A percentile compares a stretch with the other conserved stretches of the same genome.
Evolutionary conservation across 805 yeast species (phyloP).

Genomic region (Candida saitoana): DNA sequence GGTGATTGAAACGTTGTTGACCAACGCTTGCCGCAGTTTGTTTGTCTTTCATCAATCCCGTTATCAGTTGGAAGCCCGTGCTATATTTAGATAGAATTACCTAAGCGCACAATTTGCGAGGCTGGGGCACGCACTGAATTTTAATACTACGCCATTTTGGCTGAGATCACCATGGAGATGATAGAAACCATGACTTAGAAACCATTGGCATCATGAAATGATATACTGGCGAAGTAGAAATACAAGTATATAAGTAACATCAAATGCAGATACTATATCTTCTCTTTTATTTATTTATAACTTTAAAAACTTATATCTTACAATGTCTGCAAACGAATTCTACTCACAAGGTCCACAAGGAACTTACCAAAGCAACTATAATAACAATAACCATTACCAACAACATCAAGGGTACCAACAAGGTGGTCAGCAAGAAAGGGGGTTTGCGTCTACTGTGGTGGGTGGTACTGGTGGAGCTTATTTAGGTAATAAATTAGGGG

Average conservation of each 20-base stretch:
- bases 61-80: too few relatives aligned
- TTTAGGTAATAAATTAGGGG: not conserved
- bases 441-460: not conserved
- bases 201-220: not conserved
- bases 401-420: not conserved
- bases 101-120: too few relatives aligned
- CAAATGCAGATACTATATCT: not conserved
- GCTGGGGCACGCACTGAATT: not conserved
- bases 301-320: too few relatives aligned
- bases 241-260: not conserved
- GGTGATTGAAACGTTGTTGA: not conserved
- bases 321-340: conserved; percentile 57
- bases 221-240: not conserved
- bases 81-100: too few relatives aligned
- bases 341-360: conserved; percentile 44
- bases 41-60: too few relatives aligned
- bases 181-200: not conserved
- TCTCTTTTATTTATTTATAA: too few relatives aligned
- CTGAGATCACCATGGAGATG: not conserved
- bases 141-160: not conserved
- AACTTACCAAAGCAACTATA: conserved; percentile 14
- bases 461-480: not conserved
- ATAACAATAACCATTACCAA: conserved; percentile 3
- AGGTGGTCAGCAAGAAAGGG: not conserved
- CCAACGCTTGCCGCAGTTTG: not conserved